Evolutionary conservation across 83 land plant genomes (phyloP).

Genomic region (Picea mariana): DNA sequence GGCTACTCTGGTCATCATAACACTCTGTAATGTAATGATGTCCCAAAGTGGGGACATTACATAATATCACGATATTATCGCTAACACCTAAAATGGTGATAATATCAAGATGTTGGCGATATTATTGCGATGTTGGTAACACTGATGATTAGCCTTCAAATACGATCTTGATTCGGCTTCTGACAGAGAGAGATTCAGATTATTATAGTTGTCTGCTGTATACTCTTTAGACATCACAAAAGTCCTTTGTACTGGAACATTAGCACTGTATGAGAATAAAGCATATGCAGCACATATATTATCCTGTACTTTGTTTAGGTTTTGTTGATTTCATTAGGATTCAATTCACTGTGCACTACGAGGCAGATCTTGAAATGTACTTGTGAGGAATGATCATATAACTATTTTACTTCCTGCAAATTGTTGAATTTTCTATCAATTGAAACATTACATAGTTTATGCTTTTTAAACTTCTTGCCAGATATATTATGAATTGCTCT

Average conservation of each 20-base stretch:
- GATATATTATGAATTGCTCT: background rate
- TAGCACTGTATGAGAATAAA: background rate
- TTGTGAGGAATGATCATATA: background rate
- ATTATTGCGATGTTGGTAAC: too few relatives aligned
- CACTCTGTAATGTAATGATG: too few relatives aligned
- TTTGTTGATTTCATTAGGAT: too few relatives aligned
- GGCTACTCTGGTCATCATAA: too few relatives aligned
- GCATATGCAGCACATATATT: too few relatives aligned
- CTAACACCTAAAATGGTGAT: too few relatives aligned
- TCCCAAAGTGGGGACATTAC: too few relatives aligned
- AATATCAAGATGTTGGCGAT: too few relatives aligned
- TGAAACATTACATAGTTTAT: background rate
- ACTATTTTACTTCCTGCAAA: background rate
- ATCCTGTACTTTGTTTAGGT: too few relatives aligned
- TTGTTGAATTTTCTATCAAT: constrained; percentile 3
- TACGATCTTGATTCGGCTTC: background rate
- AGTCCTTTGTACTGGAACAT: background rate
- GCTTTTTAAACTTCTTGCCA: background rate
- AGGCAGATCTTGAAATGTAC: background rate
- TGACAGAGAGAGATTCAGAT: background rate
- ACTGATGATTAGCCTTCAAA: background rate
- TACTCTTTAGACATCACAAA: background rate
- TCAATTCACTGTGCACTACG: background rate
- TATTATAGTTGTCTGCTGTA: background rate
- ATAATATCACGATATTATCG: too few relatives aligned